phyloP scores from a whole-genome alignment of 257 asterid species.

The Solanum piurae region DNA sequence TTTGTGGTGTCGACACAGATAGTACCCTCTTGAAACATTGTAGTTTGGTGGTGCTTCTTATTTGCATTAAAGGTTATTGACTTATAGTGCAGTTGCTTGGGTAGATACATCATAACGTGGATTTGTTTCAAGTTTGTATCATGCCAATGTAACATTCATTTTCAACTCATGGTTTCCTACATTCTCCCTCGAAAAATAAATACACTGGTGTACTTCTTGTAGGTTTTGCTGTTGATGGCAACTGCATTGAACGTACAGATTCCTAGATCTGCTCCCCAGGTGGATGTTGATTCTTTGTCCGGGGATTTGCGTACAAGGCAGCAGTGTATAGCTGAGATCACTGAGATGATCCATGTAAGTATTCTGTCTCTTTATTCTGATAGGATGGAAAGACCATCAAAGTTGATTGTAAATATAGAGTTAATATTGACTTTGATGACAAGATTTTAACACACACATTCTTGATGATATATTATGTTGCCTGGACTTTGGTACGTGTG shows the following conservation, averaged over 20 bases:
- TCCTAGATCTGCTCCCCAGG: conserved; percentile 32
- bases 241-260: conserved; percentile 69
- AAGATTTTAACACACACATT: neutral
- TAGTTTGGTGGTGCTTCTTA: neutral
- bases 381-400: neutral
- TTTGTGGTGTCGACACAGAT: neutral
- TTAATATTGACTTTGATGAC: neutral
- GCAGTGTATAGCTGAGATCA: conserved; percentile 83
- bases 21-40: neutral
- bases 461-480: neutral
- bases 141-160: neutral
- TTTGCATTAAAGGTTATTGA: neutral
- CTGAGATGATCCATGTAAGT: conserved; percentile 97
- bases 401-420: neutral
- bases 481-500: neutral
- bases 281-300: conserved; percentile 30
- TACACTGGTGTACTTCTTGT: conserved; percentile 5
- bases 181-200: neutral
- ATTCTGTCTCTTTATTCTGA: neutral
- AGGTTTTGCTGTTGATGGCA: conserved; percentile 96
- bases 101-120: neutral
- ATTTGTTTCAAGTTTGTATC: neutral
- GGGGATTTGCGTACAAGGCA: conserved; percentile 75
- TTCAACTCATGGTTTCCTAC: neutral
- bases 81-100: neutral